phyloP scores from a whole-genome alignment of 2,329 filamentous ascomycete genomes.

The Clonostachys rosea region DNA sequence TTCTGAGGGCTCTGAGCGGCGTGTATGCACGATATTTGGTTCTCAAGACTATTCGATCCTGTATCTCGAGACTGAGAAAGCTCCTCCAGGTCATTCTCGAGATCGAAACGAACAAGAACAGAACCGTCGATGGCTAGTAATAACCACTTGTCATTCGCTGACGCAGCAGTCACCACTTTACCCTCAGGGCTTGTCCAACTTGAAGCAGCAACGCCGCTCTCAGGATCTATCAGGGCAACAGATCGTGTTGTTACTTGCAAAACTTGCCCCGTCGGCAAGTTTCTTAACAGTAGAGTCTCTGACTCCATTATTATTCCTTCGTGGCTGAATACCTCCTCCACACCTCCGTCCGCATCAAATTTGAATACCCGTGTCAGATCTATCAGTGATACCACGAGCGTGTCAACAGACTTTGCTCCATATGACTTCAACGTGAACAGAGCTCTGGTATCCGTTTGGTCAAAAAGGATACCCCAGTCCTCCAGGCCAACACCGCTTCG shows the following conservation, averaged over 20 bases:
- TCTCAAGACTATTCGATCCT: slow-evolving; percentile 24
- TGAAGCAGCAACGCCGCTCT: slow-evolving; percentile 46
- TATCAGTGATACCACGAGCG: slow-evolving; percentile 74
- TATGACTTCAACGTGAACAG: slow-evolving; percentile 64
- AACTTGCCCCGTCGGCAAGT: slow-evolving; percentile 57
- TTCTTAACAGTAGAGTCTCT: slow-evolving; percentile 67
- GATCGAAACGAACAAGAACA: slow-evolving; percentile 64
- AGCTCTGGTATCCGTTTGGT: slow-evolving; percentile 69
- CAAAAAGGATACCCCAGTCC: slow-evolving; percentile 75
- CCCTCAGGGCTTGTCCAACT: slow-evolving; percentile 50
- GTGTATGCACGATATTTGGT: slow-evolving; percentile 83
- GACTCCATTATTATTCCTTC: slow-evolving; percentile 64
- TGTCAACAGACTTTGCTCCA: slow-evolving; percentile 52
- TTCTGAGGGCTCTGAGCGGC: slow-evolving; percentile 59
- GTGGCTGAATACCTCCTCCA: slow-evolving; percentile 82
- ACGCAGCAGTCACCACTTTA: slow-evolving; percentile 70
- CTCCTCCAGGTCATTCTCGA: slow-evolving; percentile 52
- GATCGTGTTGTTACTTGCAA: slow-evolving; percentile 71
- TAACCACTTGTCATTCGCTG: slow-evolving; percentile 65
- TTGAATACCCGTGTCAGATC: slow-evolving; percentile 79
- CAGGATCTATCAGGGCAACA: slow-evolving; percentile 58
- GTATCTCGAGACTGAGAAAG: slow-evolving; percentile 50
- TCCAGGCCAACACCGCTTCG: slow-evolving; percentile 91
- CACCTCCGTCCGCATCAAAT: slow-evolving; percentile 69
- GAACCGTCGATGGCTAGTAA: slow-evolving; percentile 74